A percentile compares a stretch with the other conserved stretches of the same genome.
These are phyloP conservation scores for Aureobasidium leucospermi DNA, from an alignment of 2,329 filamentous ascomycete genomes.

Conservation along the genomic window DNA sequence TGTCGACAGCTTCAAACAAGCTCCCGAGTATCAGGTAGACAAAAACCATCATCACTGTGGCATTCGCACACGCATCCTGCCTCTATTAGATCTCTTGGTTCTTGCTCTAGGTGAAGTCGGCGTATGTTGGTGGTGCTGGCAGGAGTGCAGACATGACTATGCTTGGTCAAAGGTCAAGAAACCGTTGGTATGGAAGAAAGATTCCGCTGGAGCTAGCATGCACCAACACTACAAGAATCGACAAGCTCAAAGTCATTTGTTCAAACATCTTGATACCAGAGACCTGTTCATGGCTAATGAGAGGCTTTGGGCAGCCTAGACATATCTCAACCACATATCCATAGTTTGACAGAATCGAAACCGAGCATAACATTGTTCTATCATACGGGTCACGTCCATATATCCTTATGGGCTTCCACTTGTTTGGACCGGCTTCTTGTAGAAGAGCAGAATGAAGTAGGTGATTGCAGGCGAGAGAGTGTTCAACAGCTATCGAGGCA, in stretches of 20 bases:
- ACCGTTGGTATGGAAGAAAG: slow-evolving; percentile 30
- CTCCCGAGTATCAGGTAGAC: slow-evolving; percentile 67
- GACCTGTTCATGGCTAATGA: slow-evolving; percentile 27
- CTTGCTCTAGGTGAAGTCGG: slow-evolving; percentile 35
- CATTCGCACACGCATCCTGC: slow-evolving; percentile 56
- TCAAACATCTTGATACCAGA: slow-evolving; percentile 23
- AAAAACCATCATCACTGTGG: slow-evolving; percentile 68
- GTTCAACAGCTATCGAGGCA: no score
- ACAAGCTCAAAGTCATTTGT: slow-evolving; percentile 19
- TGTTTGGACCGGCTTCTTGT: no score
- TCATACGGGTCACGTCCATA: no score
- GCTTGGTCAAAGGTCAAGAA: slow-evolving; percentile 40
- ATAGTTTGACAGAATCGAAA: no score
- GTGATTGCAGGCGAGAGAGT: no score
- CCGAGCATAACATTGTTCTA: no score
- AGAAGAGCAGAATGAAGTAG: no score
- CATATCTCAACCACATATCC: neutral
- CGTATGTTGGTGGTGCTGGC: slow-evolving; percentile 41
- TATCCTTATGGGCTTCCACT: no score
- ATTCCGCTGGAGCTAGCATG: slow-evolving; percentile 17
- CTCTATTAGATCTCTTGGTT: slow-evolving; percentile 58
- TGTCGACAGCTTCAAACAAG: slow-evolving; percentile 55
- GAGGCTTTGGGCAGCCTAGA: slow-evolving; percentile 23
- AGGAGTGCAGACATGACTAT: slow-evolving; percentile 30
- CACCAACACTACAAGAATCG: slow-evolving; percentile 1